A percentile compares a stretch with the other conserved stretches of the same genome.
Conservation (phyloP, 805 yeast genomes). For the Sugiyamaella qingdaonensis region DNA sequence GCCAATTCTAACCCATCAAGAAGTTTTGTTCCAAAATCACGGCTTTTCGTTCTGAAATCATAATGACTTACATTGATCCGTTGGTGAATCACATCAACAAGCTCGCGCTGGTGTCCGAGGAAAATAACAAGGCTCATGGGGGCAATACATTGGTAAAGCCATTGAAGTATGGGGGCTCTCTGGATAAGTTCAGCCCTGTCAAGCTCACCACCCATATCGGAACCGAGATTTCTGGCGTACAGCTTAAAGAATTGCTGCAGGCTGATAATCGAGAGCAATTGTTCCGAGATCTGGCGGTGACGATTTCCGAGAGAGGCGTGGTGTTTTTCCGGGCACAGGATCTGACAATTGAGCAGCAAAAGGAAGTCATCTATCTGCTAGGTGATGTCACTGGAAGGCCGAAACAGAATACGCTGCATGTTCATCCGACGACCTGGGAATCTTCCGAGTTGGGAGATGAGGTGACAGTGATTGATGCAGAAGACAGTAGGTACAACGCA, state of each 20-base stretch:
- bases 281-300: constrained; percentile 35
- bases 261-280: constrained; percentile 23
- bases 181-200: constrained; percentile 20
- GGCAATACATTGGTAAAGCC: constrained; percentile 15
- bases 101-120: not conserved
- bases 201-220: constrained; percentile 14
- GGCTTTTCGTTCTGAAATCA: not conserved
- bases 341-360: constrained; percentile 27
- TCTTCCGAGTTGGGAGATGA: constrained; percentile 36
- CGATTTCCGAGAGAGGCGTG: constrained; percentile 46
- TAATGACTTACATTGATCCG: not conserved
- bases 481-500: constrained; percentile 16
- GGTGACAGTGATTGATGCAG: constrained; percentile 54
- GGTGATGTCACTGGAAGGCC: constrained; percentile 28
- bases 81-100: not conserved
- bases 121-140: not conserved
- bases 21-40: not conserved
- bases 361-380: constrained; percentile 23
- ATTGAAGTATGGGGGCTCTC: constrained; percentile 22
- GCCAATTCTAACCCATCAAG: not conserved
- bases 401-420: constrained; percentile 26
- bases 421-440: constrained; percentile 32
- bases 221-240: constrained; percentile 17
- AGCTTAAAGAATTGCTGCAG: constrained; percentile 26
- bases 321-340: constrained; percentile 48